Base-by-base conservation (phyloP, 1,284 basidiomycete genomes). In the Ceratobasidium sp. region DNA sequence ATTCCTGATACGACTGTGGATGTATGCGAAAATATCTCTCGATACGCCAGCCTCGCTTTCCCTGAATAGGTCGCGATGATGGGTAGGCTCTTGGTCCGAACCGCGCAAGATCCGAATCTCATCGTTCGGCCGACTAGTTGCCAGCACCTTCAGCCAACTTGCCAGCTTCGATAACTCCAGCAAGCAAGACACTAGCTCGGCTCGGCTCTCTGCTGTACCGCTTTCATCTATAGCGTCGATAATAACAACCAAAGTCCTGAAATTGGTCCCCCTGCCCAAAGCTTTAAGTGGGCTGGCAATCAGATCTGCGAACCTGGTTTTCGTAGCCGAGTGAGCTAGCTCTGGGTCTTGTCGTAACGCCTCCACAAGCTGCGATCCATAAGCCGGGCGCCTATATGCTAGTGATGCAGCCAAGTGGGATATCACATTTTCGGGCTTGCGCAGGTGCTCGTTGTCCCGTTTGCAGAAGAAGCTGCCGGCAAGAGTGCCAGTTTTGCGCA, bases 391-490 rank as follows among this genome's bases (percentile, higher is more conserved):
- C 4, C 11, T 46, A 1, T 1, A 0, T 0, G 73, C 72, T 4
- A 76, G 59, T 24, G 59, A 62, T 13, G 24, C 34, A 14, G 74
- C 75, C 6, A 74, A 31, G 1, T 74, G 61, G 6, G 74, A 66
- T 22, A 74, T 27, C 1, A 76, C 65, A 34, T 49, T 59, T 24
- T 59, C n/a, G 3, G 73, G 74, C 14, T 71, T 56, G 22, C 65
- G 58, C 2, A 64, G 37, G 14, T 74, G 43, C 4, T 49, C 64
- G 13, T 41, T 39, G 65, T 71, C 78, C 0, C 80, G 77, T 4
- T 79, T 79, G 61, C 80, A 82, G 76, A 82, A 82, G 14, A 61
- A 65, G 5, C 76, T 80, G 1, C 80, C 81, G 4, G 78, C 81
- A 1, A 81, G 80, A 8, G 14, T 22, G n/a, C 73, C 48, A 8